These are phyloP conservation scores for Hypomontagnella submonticulosa DNA, from an alignment of 495 filamentous ascomycete genomes.

Conservation along the genomic window DNA sequence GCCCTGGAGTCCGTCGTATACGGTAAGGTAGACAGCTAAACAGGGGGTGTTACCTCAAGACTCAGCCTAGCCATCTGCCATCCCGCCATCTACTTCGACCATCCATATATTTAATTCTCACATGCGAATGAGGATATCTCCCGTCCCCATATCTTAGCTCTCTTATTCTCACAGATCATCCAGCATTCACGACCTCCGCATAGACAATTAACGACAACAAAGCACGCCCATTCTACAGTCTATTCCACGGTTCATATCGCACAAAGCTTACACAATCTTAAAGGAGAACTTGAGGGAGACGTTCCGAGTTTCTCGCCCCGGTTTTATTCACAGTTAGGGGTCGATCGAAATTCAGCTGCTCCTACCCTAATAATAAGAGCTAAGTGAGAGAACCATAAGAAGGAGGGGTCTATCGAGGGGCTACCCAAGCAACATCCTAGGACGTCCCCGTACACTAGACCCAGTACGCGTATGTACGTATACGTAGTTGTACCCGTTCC, in stretches of 20 bases:
- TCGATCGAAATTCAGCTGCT: conserved; percentile 42
- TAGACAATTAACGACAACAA: conserved; percentile 13
- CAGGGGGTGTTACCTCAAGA: conserved; percentile 25
- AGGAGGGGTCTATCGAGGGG: conserved; percentile 25
- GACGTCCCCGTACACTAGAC: conserved; percentile 4
- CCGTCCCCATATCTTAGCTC: neutral
- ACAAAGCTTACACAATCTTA: too few species aligned
- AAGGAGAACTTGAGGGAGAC: too few species aligned
- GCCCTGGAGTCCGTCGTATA: too few species aligned
- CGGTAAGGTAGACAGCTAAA: conserved; percentile 5
- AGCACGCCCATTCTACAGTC: neutral
- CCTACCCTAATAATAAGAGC: conserved; percentile 12
- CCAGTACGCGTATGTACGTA: neutral
- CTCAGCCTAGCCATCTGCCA: conserved; percentile 26
- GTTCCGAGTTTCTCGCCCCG: conserved; percentile 4
- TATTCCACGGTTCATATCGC: neutral
- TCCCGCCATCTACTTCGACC: too few species aligned
- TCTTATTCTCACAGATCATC: neutral
- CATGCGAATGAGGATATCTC: neutral
- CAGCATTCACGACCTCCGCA: neutral
- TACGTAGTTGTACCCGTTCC: conserved; percentile 1
- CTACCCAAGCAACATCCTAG: neutral
- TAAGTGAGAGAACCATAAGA: conserved; percentile 3
- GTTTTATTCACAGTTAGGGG: conserved; percentile 12
- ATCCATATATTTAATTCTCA: neutral